These are phyloP conservation scores for Russula lepida DNA, from an alignment of 768 basidiomycete species.

Conservation along the genomic window DNA sequence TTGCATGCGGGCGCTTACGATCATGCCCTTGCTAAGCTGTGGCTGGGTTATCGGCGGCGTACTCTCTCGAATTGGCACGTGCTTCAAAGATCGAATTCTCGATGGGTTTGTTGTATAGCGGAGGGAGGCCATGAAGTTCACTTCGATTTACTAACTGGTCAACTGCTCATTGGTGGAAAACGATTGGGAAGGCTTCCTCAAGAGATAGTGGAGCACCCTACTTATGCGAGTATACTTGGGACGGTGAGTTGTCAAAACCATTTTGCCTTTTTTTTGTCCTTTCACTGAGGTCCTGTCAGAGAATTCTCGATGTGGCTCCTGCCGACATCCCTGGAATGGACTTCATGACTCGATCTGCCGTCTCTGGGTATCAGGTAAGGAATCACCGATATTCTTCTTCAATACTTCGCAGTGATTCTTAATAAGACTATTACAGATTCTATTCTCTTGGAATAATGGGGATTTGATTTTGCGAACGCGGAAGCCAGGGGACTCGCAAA, in stretches of 20 bases:
- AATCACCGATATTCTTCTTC: neutral
- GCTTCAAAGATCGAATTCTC: slow-evolving; percentile 2
- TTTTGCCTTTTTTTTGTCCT: neutral
- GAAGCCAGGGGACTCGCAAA: neutral
- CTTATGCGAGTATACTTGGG: slow-evolving; percentile 33
- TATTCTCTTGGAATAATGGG: neutral
- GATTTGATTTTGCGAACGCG: neutral
- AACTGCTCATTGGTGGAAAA: slow-evolving; percentile 36
- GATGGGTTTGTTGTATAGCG: neutral
- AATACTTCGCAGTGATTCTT: neutral
- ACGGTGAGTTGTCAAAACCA: slow-evolving; percentile 16
- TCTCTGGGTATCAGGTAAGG: slow-evolving; percentile 8
- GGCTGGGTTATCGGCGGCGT: neutral
- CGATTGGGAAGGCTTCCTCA: slow-evolving; percentile 33
- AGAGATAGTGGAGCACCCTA: slow-evolving; percentile 27
- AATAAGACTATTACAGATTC: neutral
- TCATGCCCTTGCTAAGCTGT: neutral
- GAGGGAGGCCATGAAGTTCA: slow-evolving; percentile 23
- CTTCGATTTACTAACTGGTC: slow-evolving; percentile 36
- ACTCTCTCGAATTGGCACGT: neutral
- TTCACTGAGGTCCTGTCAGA: neutral
- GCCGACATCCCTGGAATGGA: slow-evolving; percentile 6
- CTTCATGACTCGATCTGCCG: neutral
- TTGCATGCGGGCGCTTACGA: neutral
- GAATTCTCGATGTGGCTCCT: slow-evolving; percentile 8